These are phyloP conservation scores for Neurospora africana DNA, from an alignment of 495 filamentous ascomycete genomes.

Conservation along the genomic window DNA sequence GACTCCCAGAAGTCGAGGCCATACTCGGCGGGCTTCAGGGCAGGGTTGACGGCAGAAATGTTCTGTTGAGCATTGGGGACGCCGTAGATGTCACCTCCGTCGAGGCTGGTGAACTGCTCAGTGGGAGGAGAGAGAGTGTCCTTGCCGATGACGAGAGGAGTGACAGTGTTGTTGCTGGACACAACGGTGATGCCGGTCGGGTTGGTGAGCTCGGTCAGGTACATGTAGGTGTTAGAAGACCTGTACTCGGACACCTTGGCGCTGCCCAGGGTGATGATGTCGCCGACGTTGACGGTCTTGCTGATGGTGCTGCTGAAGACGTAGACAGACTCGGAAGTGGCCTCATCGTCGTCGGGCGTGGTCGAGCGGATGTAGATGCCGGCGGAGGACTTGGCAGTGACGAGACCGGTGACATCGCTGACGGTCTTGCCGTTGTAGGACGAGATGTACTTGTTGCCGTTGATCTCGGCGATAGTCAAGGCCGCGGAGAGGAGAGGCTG, in stretches of 20 bases:
- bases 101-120: slow-evolving; percentile 39
- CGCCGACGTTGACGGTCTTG: slow-evolving; percentile 38
- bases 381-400: slow-evolving; percentile 46
- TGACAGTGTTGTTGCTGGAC: slow-evolving; percentile 31
- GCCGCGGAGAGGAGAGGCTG: slow-evolving; percentile 23
- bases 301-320: slow-evolving; percentile 37
- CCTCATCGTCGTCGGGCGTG: slow-evolving; percentile 32
- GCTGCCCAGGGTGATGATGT: slow-evolving; percentile 45
- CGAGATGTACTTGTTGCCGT: slow-evolving; percentile 49
- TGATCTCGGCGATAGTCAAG: slow-evolving; percentile 49
- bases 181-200: slow-evolving; percentile 36
- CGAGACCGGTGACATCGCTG: slow-evolving; percentile 43
- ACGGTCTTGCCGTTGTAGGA: slow-evolving; percentile 40
- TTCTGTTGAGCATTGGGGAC: slow-evolving; percentile 43
- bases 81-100: slow-evolving; percentile 42
- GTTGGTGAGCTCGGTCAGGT: slow-evolving; percentile 43
- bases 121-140: slow-evolving; percentile 40
- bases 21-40: slow-evolving; percentile 40
- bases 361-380: slow-evolving; percentile 50
- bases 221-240: slow-evolving; percentile 38
- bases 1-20: slow-evolving; percentile 59
- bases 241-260: slow-evolving; percentile 44
- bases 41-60: slow-evolving; percentile 44
- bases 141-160: slow-evolving; percentile 43
- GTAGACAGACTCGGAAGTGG: slow-evolving; percentile 43